Percentiles rank a stretch among this genome's conserved stretches.
Evolutionary conservation across 257 asterid genomes (phyloP).

Genomic region (Nicotiana tomentosiformis): DNA sequence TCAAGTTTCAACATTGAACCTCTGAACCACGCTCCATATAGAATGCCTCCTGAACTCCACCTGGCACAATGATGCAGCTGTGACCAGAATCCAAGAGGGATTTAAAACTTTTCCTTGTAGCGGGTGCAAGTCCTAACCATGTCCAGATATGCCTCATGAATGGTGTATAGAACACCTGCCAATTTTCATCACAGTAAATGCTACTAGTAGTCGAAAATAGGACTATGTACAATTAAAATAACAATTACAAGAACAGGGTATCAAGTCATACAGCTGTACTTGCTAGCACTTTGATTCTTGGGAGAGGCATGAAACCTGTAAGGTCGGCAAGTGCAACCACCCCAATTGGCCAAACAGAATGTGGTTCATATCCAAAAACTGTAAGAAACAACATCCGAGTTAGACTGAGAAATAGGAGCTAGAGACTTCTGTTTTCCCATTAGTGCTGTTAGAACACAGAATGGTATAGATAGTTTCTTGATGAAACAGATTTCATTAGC

Average conservation of each 20-base stretch:
- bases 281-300: constrained; percentile 79
- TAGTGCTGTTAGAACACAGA: neutral
- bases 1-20: constrained; percentile 34
- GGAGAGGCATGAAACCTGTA: constrained; percentile 83
- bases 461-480: neutral
- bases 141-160: constrained; percentile 95
- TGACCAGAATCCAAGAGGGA: constrained; percentile 74
- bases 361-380: constrained; percentile 98
- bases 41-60: constrained; percentile 84
- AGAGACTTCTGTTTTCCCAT: neutral
- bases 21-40: constrained; percentile 83
- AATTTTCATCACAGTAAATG: constrained; percentile 13
- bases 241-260: neutral
- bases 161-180: constrained; percentile 86
- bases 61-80: constrained; percentile 91
- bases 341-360: constrained; percentile 97
- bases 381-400: constrained; percentile 16
- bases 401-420: neutral
- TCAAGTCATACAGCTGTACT: constrained; percentile 75
- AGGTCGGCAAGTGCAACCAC: constrained; percentile 72
- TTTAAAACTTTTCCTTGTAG: constrained; percentile 54
- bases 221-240: neutral
- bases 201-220: constrained; percentile 1
- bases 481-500: neutral
- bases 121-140: constrained; percentile 87